phyloP scores from a whole-genome alignment of 768 basidiomycete species.

The Naganishia onofrii region DNA sequence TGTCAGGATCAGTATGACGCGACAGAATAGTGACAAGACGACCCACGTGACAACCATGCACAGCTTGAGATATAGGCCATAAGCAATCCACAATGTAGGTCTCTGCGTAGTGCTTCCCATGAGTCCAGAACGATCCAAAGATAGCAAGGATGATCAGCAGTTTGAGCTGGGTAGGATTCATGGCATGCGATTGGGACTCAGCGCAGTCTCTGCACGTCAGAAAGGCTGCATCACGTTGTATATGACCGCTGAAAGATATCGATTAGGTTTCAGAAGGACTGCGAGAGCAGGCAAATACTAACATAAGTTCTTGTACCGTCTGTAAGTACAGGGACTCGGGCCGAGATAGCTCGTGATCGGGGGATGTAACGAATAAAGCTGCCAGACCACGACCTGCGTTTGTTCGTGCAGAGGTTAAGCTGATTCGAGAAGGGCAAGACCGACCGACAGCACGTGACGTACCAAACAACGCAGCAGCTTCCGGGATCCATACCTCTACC shows the following conservation, averaged over 20 bases:
- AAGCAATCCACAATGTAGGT: constrained; percentile 21
- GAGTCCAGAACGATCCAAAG: constrained; percentile 25
- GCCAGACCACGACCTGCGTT: constrained; percentile 21
- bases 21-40: background rate
- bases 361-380: background rate
- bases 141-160: constrained; percentile 25
- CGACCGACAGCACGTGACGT: background rate
- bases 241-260: constrained; percentile 7
- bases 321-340: constrained; percentile 26
- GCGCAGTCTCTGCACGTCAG: constrained; percentile 20
- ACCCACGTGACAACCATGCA: constrained; percentile 31
- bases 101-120: constrained; percentile 29
- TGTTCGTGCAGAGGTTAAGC: background rate
- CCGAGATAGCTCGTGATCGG: constrained; percentile 18
- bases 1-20: background rate
- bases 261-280: background rate
- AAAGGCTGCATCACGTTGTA: constrained; percentile 11
- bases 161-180: constrained; percentile 24
- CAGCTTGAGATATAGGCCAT: constrained; percentile 18
- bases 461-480: constrained; percentile 31
- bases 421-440: background rate
- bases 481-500: constrained; percentile 30
- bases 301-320: constrained; percentile 21
- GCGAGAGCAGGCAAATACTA: background rate
- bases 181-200: background rate